These are phyloP conservation scores for Talaromyces adpressus DNA, from an alignment of 495 filamentous ascomycete species.

Conservation along the genomic window DNA sequence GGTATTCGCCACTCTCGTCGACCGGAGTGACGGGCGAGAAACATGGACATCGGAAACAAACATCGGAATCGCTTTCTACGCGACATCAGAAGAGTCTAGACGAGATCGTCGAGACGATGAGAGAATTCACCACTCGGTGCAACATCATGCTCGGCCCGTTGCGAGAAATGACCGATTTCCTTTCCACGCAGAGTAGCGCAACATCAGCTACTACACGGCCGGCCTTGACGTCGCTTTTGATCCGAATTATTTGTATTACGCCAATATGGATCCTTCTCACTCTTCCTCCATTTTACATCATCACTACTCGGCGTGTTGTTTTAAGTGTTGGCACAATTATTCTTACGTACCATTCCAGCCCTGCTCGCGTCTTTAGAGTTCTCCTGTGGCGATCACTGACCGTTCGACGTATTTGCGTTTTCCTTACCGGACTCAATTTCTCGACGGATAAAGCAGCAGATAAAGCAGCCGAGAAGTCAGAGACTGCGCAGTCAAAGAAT, in stretches of 20 bases:
- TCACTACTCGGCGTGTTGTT: conserved; percentile 79
- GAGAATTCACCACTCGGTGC: conserved; percentile 79
- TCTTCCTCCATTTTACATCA: conserved; percentile 72
- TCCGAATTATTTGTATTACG: conserved; percentile 80
- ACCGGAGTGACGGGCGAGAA: conserved; percentile 66
- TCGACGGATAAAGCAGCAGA: conserved; percentile 24
- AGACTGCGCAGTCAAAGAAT: conserved; percentile 33
- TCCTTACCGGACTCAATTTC: conserved; percentile 76
- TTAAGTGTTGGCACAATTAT: conserved; percentile 72
- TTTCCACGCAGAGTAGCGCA: conserved; percentile 84
- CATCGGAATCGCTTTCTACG: conserved; percentile 55
- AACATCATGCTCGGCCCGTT: conserved; percentile 88
- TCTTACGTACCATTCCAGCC: conserved; percentile 85
- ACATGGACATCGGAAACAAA: conserved; percentile 36
- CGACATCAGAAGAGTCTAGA: conserved; percentile 82
- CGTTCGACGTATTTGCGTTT: conserved; percentile 56
- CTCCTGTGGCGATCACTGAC: conserved; percentile 84
- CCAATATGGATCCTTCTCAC: conserved; percentile 82
- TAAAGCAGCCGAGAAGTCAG: conserved; percentile 17
- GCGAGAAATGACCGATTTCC: conserved; percentile 80
- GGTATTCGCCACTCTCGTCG: conserved; percentile 85
- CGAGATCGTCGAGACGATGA: conserved; percentile 90
- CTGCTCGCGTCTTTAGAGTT: conserved; percentile 74
- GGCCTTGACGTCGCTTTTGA: conserved; percentile 82
- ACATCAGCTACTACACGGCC: conserved; percentile 89